Evolutionary conservation across 768 basidiomycete genomes (phyloP).

Genomic region (Fomitopsis serialis): DNA sequence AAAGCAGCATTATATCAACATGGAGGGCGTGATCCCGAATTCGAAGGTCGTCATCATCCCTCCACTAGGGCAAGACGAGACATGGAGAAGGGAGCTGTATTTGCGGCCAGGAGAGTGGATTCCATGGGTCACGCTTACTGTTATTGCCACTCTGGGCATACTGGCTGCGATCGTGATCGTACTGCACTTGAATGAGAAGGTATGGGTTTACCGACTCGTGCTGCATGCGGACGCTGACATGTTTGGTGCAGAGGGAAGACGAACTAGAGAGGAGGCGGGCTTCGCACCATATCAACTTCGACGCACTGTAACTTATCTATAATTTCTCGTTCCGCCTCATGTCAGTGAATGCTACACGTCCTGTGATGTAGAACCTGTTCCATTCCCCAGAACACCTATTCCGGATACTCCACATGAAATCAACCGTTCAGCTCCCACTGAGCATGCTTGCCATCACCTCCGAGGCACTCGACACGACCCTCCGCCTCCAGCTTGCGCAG

Average conservation of each 20-base stretch:
- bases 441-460: constrained; percentile 47
- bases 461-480: constrained; percentile 42
- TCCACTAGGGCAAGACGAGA: constrained; percentile 44
- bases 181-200: constrained; percentile 91
- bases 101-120: constrained; percentile 96
- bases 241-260: constrained; percentile 70
- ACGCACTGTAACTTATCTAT: constrained; percentile 61
- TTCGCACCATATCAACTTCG: constrained; percentile 97
- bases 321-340: constrained; percentile 2
- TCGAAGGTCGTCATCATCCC: constrained; percentile 95
- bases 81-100: constrained; percentile 88
- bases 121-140: constrained; percentile 91
- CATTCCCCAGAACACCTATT: not conserved
- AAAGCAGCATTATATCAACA: constrained; percentile 73
- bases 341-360: not conserved
- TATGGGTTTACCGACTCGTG: constrained; percentile 28
- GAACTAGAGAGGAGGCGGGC: constrained; percentile 83
- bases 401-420: not conserved
- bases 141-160: constrained; percentile 65
- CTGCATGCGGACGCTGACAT: constrained; percentile 6
- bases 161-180: constrained; percentile 81
- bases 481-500: constrained; percentile 69
- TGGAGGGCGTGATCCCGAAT: constrained; percentile 97
- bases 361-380: not conserved
- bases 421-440: constrained; percentile 36